Evolutionary conservation across 2,329 filamentous ascomycete genomes (phyloP), one percentile per base, ranked within the genome.

Genomic region (Phoma herbarum): DNA sequence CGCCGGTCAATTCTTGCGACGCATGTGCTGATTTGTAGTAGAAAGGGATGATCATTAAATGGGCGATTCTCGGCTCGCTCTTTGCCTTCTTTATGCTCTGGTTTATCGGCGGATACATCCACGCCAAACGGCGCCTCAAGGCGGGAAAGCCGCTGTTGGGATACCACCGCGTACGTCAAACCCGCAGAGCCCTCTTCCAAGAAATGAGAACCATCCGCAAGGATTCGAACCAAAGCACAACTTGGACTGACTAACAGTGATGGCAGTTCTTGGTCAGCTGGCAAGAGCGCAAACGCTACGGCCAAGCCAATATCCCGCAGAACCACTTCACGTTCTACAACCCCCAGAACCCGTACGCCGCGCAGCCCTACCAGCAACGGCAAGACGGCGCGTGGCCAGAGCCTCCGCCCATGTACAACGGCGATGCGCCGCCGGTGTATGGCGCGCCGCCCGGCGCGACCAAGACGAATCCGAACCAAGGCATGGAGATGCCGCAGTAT

Each of bases 41-140:
- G 87, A 84, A 82, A 33, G 88, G 86, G 56, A 77, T 84, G 55
- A 88, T 88, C 57, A 80, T 92, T 68, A 90, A 91, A 77, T 94
- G 90, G 86, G 82, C 84, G 45, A 78, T 94, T 59, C 86, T 93
- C 70, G 84, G 85, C 60, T 78, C 81, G 61, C 73, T 94, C 64
- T 80, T 91, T 67, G 58, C 83, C 54, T 55, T 87, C 59, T 77
- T 91, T 69, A 74, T 86, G 51, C 68, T 82, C 41, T 92, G 88
- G 81, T 81, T 93, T 68, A 65, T 91, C 52, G 81, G 86, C 59
- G 90, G 90, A 60, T 90, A 90, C 75, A 77, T 85, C 45, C 91
- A 94, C 77, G 91, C 90, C 44, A 86, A 86, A 73, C 78, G 79
- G 44, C 83, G 91, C 45, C 81, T 93, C 63, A 82, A 80, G 60